A percentile compares a stretch with the other conserved stretches of the same genome.
phyloP scores from a whole-genome alignment of 2,329 filamentous ascomycete genomes.

The Rugonectria rugulosa region DNA sequence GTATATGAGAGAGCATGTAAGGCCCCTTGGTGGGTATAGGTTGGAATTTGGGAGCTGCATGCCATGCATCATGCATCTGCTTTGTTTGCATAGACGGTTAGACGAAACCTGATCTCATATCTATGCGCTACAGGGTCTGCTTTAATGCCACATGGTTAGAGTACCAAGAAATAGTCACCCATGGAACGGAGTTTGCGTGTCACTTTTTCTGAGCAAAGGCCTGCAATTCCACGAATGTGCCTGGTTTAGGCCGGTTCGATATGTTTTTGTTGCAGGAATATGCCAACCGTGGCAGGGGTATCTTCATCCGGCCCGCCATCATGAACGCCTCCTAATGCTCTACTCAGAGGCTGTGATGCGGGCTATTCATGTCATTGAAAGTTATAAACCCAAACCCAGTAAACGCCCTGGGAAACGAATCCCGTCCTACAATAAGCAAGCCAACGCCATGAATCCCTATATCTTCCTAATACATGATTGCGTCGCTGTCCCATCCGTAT shows the following conservation, averaged over 20 bases:
- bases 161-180: too few species aligned
- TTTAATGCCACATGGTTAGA: slow-evolving; percentile 1
- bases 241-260: slow-evolving; percentile 21
- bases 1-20: not conserved
- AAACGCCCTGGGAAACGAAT: slow-evolving; percentile 6
- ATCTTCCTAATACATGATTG: slow-evolving; percentile 25
- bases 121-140: not conserved
- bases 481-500: slow-evolving; percentile 10
- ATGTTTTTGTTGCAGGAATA: slow-evolving; percentile 19
- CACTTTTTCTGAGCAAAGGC: slow-evolving; percentile 12
- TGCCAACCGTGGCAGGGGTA: slow-evolving; percentile 26
- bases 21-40: too few species aligned
- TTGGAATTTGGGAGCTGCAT: not conserved
- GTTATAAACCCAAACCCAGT: slow-evolving; percentile 7
- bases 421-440: slow-evolving; percentile 6
- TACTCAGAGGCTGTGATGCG: not conserved
- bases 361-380: slow-evolving; percentile 1
- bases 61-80: slow-evolving; percentile 12
- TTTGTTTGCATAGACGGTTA: slow-evolving; percentile 19
- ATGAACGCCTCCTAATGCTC: slow-evolving; percentile 4
- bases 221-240: slow-evolving; percentile 11
- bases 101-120: slow-evolving; percentile 10
- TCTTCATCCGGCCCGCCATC: slow-evolving; percentile 26
- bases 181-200: slow-evolving; percentile 9
- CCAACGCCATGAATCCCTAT: slow-evolving; percentile 27